Percentiles rank a stretch among this genome's conserved stretches.
phyloP scores from a whole-genome alignment of 192 early-diverging fungal species.

The Radiomyces spectabilis region DNA sequence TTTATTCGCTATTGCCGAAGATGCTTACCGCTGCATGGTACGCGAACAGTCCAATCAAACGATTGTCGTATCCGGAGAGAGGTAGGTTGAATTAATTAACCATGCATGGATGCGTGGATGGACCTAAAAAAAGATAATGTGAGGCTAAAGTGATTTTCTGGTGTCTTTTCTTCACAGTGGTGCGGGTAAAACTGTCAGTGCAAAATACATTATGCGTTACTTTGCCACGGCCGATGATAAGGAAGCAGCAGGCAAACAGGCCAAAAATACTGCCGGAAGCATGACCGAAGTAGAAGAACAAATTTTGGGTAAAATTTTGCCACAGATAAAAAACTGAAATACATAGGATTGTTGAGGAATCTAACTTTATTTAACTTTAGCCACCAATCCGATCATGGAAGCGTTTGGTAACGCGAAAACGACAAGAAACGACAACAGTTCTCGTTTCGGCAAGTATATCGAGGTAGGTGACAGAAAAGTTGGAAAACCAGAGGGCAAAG shows the following conservation, averaged over 20 bases:
- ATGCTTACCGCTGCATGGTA: slow-evolving; percentile 94
- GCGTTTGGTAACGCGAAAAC: slow-evolving; percentile 99
- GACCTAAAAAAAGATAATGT: background rate
- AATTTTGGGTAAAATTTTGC: slow-evolving; percentile 47
- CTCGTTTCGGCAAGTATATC: slow-evolving; percentile 98
- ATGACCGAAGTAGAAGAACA: slow-evolving; percentile 74
- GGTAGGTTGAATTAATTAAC: slow-evolving; percentile 24
- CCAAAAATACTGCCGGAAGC: slow-evolving; percentile 37
- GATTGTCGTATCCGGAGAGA: slow-evolving; percentile 97
- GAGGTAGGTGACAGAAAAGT: slow-evolving; percentile 37
- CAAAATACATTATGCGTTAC: slow-evolving; percentile 98
- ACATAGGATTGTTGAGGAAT: too few species aligned
- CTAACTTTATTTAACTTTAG: slow-evolving; percentile 19
- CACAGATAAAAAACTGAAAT: too few species aligned
- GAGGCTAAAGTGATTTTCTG: background rate
- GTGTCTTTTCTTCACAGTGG: slow-evolving; percentile 38
- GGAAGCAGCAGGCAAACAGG: slow-evolving; percentile 35
- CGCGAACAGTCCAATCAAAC: slow-evolving; percentile 91
- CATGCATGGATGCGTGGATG: background rate
- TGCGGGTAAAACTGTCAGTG: slow-evolving; percentile 96
- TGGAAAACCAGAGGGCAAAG: background rate
- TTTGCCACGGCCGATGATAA: slow-evolving; percentile 79
- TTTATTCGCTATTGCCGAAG: slow-evolving; percentile 97
- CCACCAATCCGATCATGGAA: slow-evolving; percentile 99
- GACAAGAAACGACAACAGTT: slow-evolving; percentile 97